Percentiles rank a stretch among this genome's conserved stretches.
phyloP scores from a whole-genome alignment of 306 rosid species.

The Castanopsis chinensis region DNA sequence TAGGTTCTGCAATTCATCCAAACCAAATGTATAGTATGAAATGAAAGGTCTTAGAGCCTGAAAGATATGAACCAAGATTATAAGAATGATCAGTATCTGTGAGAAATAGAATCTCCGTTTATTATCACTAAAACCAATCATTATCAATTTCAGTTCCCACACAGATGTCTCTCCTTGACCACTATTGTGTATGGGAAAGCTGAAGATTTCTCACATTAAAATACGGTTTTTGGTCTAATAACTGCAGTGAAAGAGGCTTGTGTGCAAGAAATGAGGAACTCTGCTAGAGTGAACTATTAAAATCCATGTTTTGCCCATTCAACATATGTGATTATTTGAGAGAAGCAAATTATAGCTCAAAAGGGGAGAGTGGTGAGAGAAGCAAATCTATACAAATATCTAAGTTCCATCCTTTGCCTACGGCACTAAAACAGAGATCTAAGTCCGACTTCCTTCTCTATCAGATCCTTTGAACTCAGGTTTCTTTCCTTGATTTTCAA shows the following conservation, averaged over 20 bases:
- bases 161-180: background rate
- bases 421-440: background rate
- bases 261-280: too few species aligned
- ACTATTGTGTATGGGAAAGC: background rate
- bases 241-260: too few species aligned
- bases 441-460: background rate
- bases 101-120: background rate
- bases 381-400: background rate
- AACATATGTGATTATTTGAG: background rate
- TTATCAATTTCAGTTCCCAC: background rate
- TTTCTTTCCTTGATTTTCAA: background rate
- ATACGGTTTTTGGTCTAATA: too few species aligned
- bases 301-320: too few species aligned
- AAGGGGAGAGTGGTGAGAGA: background rate
- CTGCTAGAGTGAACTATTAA: too few species aligned
- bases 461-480: background rate
- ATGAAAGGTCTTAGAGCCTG: constrained; percentile 90
- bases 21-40: constrained; percentile 64
- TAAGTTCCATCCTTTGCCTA: background rate
- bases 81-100: too few species aligned
- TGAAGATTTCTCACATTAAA: too few species aligned
- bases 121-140: background rate
- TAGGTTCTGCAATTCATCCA: constrained; percentile 48
- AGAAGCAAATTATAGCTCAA: background rate
- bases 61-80: constrained; percentile 11